Base-by-base conservation (phyloP, 2,329 filamentous ascomycete genomes). In the Leptodontidium sp. region DNA sequence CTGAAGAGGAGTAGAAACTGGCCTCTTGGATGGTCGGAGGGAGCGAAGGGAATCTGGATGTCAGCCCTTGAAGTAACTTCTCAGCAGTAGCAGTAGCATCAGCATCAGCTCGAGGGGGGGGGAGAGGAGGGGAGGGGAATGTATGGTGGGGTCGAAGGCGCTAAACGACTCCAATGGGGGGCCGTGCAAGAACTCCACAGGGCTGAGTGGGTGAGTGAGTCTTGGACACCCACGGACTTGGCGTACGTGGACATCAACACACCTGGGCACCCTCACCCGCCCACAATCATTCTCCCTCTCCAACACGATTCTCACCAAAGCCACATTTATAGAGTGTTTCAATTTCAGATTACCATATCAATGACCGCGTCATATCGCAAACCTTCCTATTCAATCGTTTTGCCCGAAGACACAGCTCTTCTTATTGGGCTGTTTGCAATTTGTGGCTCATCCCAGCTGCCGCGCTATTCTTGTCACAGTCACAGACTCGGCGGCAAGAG, bases 1-100 rank as follows among this genome's bases (percentile, higher is more conserved):
- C 64, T 66, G 64, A 69, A 47, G 49, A 61, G 5, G 35, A 52
- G 32, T 68, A 38, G 45, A 50, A 50, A 57, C n/a, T 71, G 70
- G 67, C 67, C 65, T 68, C 52, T 67, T 55, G 61, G 64, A 40
- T 61, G 62, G 52, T 63, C 67, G 65, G 47, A 61, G 63, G 43
- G 57, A 50, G 59, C 38, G 43, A 35, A 49, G 29, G 47, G 50
- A 45, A 47, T 21, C 15, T 59, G 38, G 45, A 38, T 38, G 70
- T 71, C 65, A 71, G 70, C 67, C 70, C 62, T 71, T 69, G 64
- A 63, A 58, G 57, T 68, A 63, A 65, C 64, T 66, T 67, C 52
- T 65, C 57, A 59, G 57, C 57, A 59, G 14, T 38, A 59, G 21
- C 57, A 50, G 4, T n/a, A n/a, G 17, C 45, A 21, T 21, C 21